These are phyloP conservation scores for Marsdenia floribunda DNA, from an alignment of 257 asterid species.

Conservation along the genomic window DNA sequence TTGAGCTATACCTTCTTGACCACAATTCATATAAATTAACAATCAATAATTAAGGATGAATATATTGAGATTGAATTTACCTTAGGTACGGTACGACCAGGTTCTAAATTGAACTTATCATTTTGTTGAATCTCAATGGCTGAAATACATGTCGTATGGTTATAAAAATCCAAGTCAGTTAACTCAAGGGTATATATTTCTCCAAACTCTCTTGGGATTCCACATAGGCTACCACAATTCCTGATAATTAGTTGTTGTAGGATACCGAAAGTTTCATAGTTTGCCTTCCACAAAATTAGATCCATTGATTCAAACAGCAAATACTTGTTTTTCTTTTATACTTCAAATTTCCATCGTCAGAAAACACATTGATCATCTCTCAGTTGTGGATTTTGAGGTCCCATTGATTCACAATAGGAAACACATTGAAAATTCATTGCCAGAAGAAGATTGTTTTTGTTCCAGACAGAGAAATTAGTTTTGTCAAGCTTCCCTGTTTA, in stretches of 20 bases:
- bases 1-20: too few species aligned
- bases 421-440: too few species aligned
- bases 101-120: background rate
- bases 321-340: too few species aligned
- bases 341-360: too few species aligned
- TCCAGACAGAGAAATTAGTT: too few species aligned
- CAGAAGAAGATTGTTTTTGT: too few species aligned
- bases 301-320: background rate
- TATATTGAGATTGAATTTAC: background rate
- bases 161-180: background rate
- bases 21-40: too few species aligned
- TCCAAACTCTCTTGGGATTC: background rate
- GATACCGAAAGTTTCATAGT: background rate
- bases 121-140: background rate
- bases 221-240: background rate
- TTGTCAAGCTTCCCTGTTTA: too few species aligned
- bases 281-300: slow-evolving; percentile 4
- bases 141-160: background rate
- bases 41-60: too few species aligned
- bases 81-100: background rate
- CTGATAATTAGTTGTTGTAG: background rate
- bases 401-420: too few species aligned
- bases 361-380: too few species aligned
- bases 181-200: background rate
- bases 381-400: slow-evolving; percentile 3